phyloP scores from a whole-genome alignment of 805 yeast species.

The Grigorovia humatica region DNA sequence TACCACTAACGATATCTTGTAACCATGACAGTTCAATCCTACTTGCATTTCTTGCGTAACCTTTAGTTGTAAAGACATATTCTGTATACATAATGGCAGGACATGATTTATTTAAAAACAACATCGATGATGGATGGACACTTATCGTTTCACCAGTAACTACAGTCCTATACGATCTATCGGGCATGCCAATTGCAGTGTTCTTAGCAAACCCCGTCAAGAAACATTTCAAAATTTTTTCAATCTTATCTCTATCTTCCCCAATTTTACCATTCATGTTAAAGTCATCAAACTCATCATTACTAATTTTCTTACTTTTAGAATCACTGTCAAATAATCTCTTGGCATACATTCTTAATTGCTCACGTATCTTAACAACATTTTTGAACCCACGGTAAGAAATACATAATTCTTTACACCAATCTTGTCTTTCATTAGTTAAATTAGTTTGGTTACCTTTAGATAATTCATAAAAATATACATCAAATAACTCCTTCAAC shows the following conservation, averaged over 20 bases:
- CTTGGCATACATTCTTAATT: slow-evolving; percentile 34
- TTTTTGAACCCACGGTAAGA: slow-evolving; percentile 73
- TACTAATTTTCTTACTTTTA: background rate
- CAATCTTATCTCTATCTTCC: slow-evolving; percentile 25
- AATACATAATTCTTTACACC: slow-evolving; percentile 76
- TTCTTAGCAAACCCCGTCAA: slow-evolving; percentile 75
- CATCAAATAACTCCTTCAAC: slow-evolving; percentile 65
- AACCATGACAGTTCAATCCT: slow-evolving; percentile 77
- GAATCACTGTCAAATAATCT: slow-evolving; percentile 7
- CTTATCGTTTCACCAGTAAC: slow-evolving; percentile 75
- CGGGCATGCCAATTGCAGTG: slow-evolving; percentile 92
- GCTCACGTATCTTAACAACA: slow-evolving; percentile 65
- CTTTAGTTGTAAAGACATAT: slow-evolving; percentile 85
- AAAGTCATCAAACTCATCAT: slow-evolving; percentile 4
- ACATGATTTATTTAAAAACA: slow-evolving; percentile 62
- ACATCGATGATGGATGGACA: slow-evolving; percentile 80
- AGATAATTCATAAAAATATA: slow-evolving; percentile 28
- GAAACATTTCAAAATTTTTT: slow-evolving; percentile 63
- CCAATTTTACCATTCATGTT: slow-evolving; percentile 7
- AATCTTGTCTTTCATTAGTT: slow-evolving; percentile 50
- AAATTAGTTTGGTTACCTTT: slow-evolving; percentile 24
- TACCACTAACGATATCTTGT: slow-evolving; percentile 50
- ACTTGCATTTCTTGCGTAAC: slow-evolving; percentile 85
- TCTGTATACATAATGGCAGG: slow-evolving; percentile 93
- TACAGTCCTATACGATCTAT: slow-evolving; percentile 81